A percentile compares a stretch with the other conserved stretches of the same genome.
phyloP scores from a whole-genome alignment of 2,329 filamentous ascomycete species.

The Plectosphaerella sp. region DNA sequence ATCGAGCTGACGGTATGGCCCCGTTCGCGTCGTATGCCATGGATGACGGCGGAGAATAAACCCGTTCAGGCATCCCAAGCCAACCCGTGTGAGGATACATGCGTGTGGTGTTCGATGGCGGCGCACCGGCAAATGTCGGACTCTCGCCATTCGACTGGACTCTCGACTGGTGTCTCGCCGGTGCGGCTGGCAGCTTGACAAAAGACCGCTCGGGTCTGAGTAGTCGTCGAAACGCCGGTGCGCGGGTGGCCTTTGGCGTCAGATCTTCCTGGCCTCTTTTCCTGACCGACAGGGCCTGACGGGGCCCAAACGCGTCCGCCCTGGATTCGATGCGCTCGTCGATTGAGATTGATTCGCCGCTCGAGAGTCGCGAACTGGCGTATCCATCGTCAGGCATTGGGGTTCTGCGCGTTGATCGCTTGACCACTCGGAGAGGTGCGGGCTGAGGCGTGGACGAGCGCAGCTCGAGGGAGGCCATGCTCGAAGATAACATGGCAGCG shows the following conservation, averaged over 20 bases:
- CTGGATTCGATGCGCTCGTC: conserved; percentile 19
- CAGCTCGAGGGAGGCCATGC: conserved; percentile 4
- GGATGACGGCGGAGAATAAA: no score
- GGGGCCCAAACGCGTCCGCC: background rate
- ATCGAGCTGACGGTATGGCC: background rate
- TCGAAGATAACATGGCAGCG: background rate
- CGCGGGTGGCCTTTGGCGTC: background rate
- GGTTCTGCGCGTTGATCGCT: conserved; percentile 19
- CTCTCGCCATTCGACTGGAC: background rate
- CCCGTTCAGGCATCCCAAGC: no score
- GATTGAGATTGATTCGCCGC: conserved; percentile 13
- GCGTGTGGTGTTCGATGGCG: no score
- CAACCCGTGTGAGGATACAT: no score
- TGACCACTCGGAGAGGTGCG: conserved; percentile 46
- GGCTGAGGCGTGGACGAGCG: conserved; percentile 21
- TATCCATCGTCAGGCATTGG: background rate
- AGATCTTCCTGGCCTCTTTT: conserved; percentile 23
- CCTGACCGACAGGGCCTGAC: conserved; percentile 24
- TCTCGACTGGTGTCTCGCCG: background rate
- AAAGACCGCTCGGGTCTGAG: conserved; percentile 1
- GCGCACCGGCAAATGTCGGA: background rate
- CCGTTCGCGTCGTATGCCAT: background rate
- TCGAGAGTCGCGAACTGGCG: conserved; percentile 6
- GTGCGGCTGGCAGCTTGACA: background rate
- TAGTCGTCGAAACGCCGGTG: background rate